A percentile compares a stretch with the other conserved stretches of the same genome.
Conservation (phyloP, 2,329 filamentous ascomycete genomes). For the Penicillium fuscoglaucum region DNA sequence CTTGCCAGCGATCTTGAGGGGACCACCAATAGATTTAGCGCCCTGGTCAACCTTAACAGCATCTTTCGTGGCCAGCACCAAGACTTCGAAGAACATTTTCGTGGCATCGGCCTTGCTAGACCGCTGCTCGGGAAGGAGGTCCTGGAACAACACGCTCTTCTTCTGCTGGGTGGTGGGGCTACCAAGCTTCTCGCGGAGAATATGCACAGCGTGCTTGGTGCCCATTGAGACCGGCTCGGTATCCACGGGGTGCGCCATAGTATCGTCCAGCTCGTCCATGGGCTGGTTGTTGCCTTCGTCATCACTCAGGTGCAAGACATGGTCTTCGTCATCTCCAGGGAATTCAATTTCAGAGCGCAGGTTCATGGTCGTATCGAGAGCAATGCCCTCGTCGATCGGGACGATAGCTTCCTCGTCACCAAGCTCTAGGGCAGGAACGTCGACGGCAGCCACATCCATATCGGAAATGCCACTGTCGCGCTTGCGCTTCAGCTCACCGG, state of each 20-base stretch:
- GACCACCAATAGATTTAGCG: conserved; percentile 68
- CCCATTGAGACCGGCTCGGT: conserved; percentile 84
- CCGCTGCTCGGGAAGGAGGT: conserved; percentile 77
- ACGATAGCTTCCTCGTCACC: conserved; percentile 64
- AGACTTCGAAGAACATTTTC: conserved; percentile 98
- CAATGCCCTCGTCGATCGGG: conserved; percentile 52
- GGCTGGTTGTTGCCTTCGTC: conserved; percentile 49
- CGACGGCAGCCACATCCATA: conserved; percentile 68
- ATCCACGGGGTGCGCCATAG: conserved; percentile 76
- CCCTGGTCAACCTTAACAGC: conserved; percentile 94
- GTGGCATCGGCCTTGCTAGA: conserved; percentile 89
- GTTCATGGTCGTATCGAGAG: conserved; percentile 49
- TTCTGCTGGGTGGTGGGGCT: conserved; percentile 65
- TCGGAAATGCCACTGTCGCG: conserved; percentile 84
- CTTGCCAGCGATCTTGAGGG: conserved; percentile 84
- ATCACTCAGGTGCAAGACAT: conserved; percentile 46
- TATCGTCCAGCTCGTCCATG: conserved; percentile 73
- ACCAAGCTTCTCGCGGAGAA: conserved; percentile 86
- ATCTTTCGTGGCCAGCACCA: conserved; percentile 96
- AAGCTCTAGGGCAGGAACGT: conserved; percentile 60
- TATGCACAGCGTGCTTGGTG: conserved; percentile 93
- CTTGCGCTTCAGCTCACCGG: conserved; percentile 87
- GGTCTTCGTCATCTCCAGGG: conserved; percentile 58
- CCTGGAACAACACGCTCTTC: conserved; percentile 83
- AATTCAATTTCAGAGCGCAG: conserved; percentile 66